Evolutionary conservation across 2,329 filamentous ascomycete species (phyloP).

Genomic region (Penicillium brevicompactum): DNA sequence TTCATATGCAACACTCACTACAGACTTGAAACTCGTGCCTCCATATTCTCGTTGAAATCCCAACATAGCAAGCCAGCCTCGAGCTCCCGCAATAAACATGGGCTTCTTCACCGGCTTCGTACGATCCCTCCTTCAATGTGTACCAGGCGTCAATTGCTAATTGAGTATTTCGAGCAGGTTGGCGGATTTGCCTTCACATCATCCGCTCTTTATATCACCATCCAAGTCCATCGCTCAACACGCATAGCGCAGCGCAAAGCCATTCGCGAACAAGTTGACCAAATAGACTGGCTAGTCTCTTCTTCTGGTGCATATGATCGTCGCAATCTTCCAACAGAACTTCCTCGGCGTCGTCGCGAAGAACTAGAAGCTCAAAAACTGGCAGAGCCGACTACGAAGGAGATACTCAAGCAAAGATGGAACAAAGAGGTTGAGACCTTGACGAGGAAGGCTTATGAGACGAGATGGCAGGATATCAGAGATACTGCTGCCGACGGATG

Average conservation of each 20-base stretch:
- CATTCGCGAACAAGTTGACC: conserved; percentile 48
- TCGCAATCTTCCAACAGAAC: conserved; percentile 21
- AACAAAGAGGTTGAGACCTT: conserved; percentile 71
- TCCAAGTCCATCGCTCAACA: conserved; percentile 70
- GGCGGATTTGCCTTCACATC: conserved; percentile 76
- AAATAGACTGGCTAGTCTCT: conserved; percentile 44
- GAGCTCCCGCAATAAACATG: conserved; percentile 50
- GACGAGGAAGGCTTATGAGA: conserved; percentile 66
- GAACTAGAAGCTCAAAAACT: conserved; percentile 5
- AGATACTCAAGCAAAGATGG: conserved; percentile 75
- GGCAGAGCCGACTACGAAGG: conserved; percentile 55
- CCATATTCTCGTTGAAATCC: too few relatives aligned
- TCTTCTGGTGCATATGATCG: conserved; percentile 40
- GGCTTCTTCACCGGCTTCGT: conserved; percentile 76
- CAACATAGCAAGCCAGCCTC: neutral
- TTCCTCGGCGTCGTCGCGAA: conserved; percentile 10
- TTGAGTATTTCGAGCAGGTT: conserved; percentile 52
- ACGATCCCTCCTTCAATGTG: conserved; percentile 38
- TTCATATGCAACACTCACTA: neutral
- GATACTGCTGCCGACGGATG: conserved; percentile 50
- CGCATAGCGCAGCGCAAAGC: conserved; percentile 53
- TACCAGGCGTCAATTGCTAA: conserved; percentile 7
- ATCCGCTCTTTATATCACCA: conserved; percentile 70
- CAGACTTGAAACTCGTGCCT: neutral
- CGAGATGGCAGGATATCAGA: conserved; percentile 65